Evolutionary conservation across 1,284 basidiomycete species (phyloP).

Genomic region (Malassezia dermatis): DNA sequence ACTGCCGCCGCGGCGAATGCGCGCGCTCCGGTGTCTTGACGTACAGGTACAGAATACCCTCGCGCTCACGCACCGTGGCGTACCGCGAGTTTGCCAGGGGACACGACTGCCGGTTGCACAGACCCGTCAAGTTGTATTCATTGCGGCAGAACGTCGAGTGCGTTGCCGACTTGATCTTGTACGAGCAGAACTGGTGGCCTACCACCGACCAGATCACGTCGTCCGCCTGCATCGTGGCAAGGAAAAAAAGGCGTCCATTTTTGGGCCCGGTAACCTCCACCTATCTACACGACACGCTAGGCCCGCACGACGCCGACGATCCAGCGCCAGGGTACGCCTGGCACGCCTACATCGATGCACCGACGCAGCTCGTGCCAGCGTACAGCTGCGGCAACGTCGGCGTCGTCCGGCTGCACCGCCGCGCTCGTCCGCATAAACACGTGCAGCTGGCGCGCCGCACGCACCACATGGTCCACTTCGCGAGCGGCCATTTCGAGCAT

Average conservation of each 20-base stretch:
- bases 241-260: neutral
- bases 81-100: slow-evolving; percentile 93
- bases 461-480: slow-evolving; percentile 13
- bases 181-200: slow-evolving; percentile 45
- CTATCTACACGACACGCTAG: neutral
- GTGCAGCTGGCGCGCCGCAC: slow-evolving; percentile 10
- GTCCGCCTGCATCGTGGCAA: slow-evolving; percentile 38
- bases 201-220: slow-evolving; percentile 47
- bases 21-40: slow-evolving; percentile 96
- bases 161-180: slow-evolving; percentile 44
- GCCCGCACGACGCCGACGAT: slow-evolving; percentile 13
- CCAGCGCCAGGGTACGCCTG: slow-evolving; percentile 20
- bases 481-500: slow-evolving; percentile 12
- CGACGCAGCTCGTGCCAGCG: slow-evolving; percentile 25
- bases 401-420: neutral
- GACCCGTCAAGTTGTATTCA: slow-evolving; percentile 96
- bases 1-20: slow-evolving; percentile 88
- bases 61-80: slow-evolving; percentile 89
- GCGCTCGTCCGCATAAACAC: neutral
- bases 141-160: slow-evolving; percentile 81
- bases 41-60: slow-evolving; percentile 87
- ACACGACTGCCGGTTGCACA: slow-evolving; percentile 91
- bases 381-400: neutral
- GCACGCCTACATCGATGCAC: slow-evolving; percentile 16
- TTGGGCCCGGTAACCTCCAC: neutral